Conservation (phyloP, 1,284 basidiomycete species). For the Sporisorium graminicola region DNA sequence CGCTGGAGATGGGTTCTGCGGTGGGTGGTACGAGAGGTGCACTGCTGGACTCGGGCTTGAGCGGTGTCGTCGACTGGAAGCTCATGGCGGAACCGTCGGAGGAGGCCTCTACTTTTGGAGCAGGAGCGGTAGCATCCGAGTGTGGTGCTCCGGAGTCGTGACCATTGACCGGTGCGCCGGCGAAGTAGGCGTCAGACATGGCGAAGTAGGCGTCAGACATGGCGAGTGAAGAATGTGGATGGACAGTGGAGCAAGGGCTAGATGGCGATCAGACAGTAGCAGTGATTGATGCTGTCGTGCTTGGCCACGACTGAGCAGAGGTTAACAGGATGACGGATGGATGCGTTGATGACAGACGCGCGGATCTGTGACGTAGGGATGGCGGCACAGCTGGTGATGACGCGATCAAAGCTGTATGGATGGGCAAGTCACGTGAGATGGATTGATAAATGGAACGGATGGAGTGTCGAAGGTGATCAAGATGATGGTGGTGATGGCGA, state of each 20-base stretch:
- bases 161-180: slow-evolving; percentile 23
- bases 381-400: not conserved
- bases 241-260: not conserved
- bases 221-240: not conserved
- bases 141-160: slow-evolving; percentile 9
- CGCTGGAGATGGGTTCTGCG: slow-evolving; percentile 40
- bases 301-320: not conserved
- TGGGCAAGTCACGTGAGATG: slow-evolving; percentile 5
- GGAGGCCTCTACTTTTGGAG: slow-evolving; percentile 10
- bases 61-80: slow-evolving; percentile 6
- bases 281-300: not conserved
- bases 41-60: slow-evolving; percentile 20
- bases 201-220: slow-evolving; percentile 30
- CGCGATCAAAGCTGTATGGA: not conserved
- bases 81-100: slow-evolving; percentile 7
- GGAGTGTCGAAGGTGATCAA: not conserved
- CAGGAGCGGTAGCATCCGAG: not conserved
- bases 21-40: slow-evolving; percentile 38
- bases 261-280: not conserved
- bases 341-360: not conserved
- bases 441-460: slow-evolving; percentile 9
- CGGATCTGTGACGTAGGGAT: not conserved
- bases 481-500: not conserved
- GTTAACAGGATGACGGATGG: not conserved
- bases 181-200: slow-evolving; percentile 32